Base-by-base conservation (phyloP, 495 filamentous ascomycete species). In the Pyronema omphalodes region DNA sequence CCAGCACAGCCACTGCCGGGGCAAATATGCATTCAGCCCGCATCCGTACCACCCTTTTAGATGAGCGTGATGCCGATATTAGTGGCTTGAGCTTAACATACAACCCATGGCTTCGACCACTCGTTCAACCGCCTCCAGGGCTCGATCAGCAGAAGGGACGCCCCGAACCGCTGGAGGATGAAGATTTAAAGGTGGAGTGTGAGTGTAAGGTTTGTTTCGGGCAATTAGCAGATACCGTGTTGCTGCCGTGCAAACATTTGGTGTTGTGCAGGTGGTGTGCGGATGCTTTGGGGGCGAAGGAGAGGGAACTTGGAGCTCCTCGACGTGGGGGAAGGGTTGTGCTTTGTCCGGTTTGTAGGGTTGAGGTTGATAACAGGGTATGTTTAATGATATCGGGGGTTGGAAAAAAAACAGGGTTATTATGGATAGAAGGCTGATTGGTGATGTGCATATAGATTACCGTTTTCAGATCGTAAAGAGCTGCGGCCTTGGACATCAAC, bases 221-320 rank as follows among this genome's bases (percentile, higher is more conserved):
- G 0, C 76, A 80, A 59, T 34, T 74, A 2, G 71, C 76, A 7
- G 72, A 77, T 62, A 75, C 72, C 0, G 70, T 72, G 11, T 54
- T 76, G 9, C 59, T 79, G 11, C 76, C 76, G 2, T 79, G 76
- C 47, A 76, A 74, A 6, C 76, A 79, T 62, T 63, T 76, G 44
- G 70, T 74, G 12, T 69, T 79, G 64, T 79, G 76, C 57, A 53
- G 62, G 59, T 63, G 60, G 60, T 63, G 60, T n/a, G 60, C 60
- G 18, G 57, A 63, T 18, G 53, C 53, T 14, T 51, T 63, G 54
- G 60, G 60, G 1, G 50, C 50, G 12, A 14, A 58, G 62, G 11
- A 47, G 48, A 52, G 39, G 46, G 19, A 56, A 9, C 23, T 29
- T 6, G 57, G 48, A 9, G 18, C 37, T 4, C 36, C 51, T 1